These are phyloP conservation scores for Bothriochloa decipiens DNA, from an alignment of 176 grass and related monocot genomes.

Conservation along the genomic window DNA sequence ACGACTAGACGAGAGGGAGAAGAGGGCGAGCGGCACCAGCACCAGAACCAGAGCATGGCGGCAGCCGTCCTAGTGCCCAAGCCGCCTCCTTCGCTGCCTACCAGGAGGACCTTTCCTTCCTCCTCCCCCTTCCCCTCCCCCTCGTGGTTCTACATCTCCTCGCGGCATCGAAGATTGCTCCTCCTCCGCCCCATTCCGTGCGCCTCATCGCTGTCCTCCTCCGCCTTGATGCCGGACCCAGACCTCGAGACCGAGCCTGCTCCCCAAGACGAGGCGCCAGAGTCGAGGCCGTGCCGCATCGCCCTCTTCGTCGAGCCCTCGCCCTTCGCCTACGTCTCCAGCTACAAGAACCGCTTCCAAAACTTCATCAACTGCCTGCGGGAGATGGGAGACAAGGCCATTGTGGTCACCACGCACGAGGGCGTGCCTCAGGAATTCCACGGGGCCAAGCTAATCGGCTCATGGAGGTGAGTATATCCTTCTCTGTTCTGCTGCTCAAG, in stretches of 20 bases:
- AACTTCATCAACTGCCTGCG: slow-evolving; percentile 94
- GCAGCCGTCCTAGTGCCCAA: slow-evolving; percentile 25
- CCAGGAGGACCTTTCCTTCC: no score
- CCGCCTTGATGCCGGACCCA: not conserved
- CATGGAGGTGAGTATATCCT: slow-evolving; percentile 90
- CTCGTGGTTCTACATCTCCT: not conserved
- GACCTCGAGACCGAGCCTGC: slow-evolving; percentile 7
- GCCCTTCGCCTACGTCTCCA: slow-evolving; percentile 90
- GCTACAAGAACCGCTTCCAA: slow-evolving; percentile 99
- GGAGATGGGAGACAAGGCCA: slow-evolving; percentile 95
- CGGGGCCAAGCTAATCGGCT: slow-evolving; percentile 86
- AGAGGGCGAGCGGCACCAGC: no score
- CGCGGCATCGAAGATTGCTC: not conserved
- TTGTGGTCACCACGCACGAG: slow-evolving; percentile 88
- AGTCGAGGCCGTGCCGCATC: slow-evolving; percentile 72
- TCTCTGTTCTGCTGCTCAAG: no score
- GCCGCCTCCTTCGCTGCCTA: not conserved
- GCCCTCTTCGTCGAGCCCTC: slow-evolving; percentile 94
- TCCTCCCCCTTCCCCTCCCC: not conserved
- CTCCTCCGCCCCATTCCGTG: slow-evolving; percentile 2
- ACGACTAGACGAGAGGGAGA: no score
- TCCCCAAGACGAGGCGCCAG: not conserved
- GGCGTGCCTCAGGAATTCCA: no score
- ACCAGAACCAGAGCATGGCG: no score
- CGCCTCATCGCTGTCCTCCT: not conserved